Percentiles rank a stretch among this genome's conserved stretches.
Evolutionary conservation across 805 yeast genomes (phyloP).

Genomic region (Kodamaea leandrae): DNA sequence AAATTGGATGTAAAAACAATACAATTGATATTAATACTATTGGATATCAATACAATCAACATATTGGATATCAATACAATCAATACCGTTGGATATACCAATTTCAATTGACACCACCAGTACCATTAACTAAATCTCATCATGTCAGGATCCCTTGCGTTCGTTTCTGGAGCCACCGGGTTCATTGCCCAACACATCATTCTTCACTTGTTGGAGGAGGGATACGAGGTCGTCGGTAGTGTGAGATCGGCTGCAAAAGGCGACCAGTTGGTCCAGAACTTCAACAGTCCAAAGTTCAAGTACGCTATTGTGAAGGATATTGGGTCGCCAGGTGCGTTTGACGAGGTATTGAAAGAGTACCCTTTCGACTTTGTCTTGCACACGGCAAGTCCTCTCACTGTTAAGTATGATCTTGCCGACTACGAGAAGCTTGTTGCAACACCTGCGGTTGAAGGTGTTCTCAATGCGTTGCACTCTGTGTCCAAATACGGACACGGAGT

Average conservation of each 20-base stretch:
- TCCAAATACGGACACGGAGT: slow-evolving; percentile 43
- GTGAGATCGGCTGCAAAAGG: slow-evolving; percentile 38
- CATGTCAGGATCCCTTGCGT: no score
- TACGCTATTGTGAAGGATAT: slow-evolving; percentile 37
- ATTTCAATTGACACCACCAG: no score
- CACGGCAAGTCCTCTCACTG: slow-evolving; percentile 48
- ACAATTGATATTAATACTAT: no score
- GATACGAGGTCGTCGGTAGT: slow-evolving; percentile 49
- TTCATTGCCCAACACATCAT: slow-evolving; percentile 47
- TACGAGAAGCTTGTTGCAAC: slow-evolving; percentile 47
- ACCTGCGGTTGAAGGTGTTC: slow-evolving; percentile 59
- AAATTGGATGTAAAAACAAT: no score
- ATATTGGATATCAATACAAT: no score
- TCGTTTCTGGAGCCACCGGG: slow-evolving; percentile 54
- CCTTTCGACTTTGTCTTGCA: slow-evolving; percentile 44
- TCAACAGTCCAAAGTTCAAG: slow-evolving; percentile 17
- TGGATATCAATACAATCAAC: no score
- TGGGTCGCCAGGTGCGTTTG: slow-evolving; percentile 43
- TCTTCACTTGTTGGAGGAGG: slow-evolving; percentile 34
- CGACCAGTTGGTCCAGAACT: slow-evolving; percentile 13
- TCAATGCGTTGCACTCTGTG: slow-evolving; percentile 44
- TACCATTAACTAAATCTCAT: no score
- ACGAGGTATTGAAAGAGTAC: slow-evolving; percentile 40
- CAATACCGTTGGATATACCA: no score
- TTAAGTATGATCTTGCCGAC: slow-evolving; percentile 31